A percentile compares a stretch with the other conserved stretches of the same genome.
Evolutionary conservation across 352 stramenopile species (phyloP).

Genomic region (Phytophthora syringae): DNA sequence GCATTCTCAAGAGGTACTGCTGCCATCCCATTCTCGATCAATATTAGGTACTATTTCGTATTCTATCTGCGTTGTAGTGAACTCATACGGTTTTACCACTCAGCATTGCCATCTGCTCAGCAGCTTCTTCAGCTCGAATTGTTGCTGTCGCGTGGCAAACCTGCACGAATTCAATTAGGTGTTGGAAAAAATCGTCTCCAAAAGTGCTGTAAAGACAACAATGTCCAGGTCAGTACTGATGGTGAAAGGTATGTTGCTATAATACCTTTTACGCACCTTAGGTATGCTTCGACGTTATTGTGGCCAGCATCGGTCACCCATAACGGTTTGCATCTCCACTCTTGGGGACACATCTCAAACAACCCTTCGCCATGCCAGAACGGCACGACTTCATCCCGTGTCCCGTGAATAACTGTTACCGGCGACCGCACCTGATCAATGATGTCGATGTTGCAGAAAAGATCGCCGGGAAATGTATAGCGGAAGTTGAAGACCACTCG

Average conservation of each 20-base stretch:
- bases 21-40: constrained; percentile 27
- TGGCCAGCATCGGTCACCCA: constrained; percentile 98
- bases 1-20: constrained; percentile 4
- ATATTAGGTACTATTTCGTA: constrained; percentile 44
- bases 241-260: neutral
- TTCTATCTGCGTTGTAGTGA: constrained; percentile 38
- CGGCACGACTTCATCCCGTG: constrained; percentile 98
- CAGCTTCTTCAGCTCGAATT: constrained; percentile 48
- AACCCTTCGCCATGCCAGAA: constrained; percentile 98
- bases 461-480: constrained; percentile 96
- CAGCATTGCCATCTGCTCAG: constrained; percentile 37
- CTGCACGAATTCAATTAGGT: constrained; percentile 79
- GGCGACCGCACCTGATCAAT: constrained; percentile 92
- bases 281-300: constrained; percentile 98
- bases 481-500: constrained; percentile 98
- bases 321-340: constrained; percentile 96
- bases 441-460: constrained; percentile 98
- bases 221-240: constrained; percentile 10
- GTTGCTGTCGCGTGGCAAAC: constrained; percentile 74
- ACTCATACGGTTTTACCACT: constrained; percentile 39
- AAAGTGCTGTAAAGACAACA: constrained; percentile 43
- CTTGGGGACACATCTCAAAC: constrained; percentile 92
- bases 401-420: constrained; percentile 98
- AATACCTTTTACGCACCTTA: constrained; percentile 60
- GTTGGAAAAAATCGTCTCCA: constrained; percentile 83